Conservation (phyloP, 805 yeast species). For the Suhomyces prunicola region DNA sequence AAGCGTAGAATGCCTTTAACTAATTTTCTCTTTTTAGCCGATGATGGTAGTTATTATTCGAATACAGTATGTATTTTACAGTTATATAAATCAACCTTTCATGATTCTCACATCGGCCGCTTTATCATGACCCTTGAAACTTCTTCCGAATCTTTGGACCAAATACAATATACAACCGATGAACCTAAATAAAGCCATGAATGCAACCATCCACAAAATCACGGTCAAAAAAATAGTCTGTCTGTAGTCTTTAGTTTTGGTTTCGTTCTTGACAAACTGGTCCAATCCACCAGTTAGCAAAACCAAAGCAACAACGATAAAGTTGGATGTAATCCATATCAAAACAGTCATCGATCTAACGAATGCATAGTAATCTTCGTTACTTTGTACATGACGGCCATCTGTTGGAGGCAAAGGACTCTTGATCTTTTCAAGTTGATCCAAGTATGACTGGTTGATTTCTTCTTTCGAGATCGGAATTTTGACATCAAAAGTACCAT, state of each 20-base stretch:
- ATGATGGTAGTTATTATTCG: background rate
- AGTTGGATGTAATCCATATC: slow-evolving; percentile 45
- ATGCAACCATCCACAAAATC: slow-evolving; percentile 60
- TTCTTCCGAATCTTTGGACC: slow-evolving; percentile 29
- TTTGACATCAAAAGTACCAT: slow-evolving; percentile 56
- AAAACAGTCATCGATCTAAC: slow-evolving; percentile 45
- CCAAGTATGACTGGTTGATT: slow-evolving; percentile 50
- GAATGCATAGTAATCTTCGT: slow-evolving; percentile 46
- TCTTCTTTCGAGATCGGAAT: slow-evolving; percentile 48
- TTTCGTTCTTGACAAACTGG: slow-evolving; percentile 29
- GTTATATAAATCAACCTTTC: background rate
- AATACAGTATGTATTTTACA: background rate
- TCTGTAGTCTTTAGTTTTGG: slow-evolving; percentile 14
- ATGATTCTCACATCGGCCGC: background rate
- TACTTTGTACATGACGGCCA: slow-evolving; percentile 24
- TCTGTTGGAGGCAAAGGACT: slow-evolving; percentile 36
- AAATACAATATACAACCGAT: slow-evolving; percentile 52
- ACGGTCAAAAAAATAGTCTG: slow-evolving; percentile 47
- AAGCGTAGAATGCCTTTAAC: background rate
- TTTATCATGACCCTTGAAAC: slow-evolving; percentile 18
- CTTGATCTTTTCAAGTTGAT: slow-evolving; percentile 52
- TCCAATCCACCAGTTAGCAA: slow-evolving; percentile 44
- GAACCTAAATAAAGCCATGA: slow-evolving; percentile 55
- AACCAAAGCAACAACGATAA: slow-evolving; percentile 39
- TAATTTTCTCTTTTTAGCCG: background rate